These are phyloP conservation scores for Elsinoe australis DNA, from an alignment of 2,329 filamentous ascomycete genomes.

Conservation along the genomic window DNA sequence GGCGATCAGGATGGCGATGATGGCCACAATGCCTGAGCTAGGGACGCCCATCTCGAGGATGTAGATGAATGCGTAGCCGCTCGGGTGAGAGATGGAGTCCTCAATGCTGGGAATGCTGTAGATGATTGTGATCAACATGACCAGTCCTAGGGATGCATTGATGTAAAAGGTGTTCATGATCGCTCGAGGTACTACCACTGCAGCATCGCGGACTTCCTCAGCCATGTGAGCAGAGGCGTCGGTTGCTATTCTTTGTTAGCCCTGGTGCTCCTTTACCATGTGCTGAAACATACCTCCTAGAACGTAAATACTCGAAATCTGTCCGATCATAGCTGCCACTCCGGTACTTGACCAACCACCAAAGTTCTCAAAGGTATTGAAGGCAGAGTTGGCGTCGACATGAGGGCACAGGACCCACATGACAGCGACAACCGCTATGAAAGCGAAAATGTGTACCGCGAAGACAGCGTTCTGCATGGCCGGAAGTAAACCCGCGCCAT, in stretches of 20 bases:
- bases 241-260: slow-evolving; percentile 3
- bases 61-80: slow-evolving; percentile 33
- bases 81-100: slow-evolving; percentile 27
- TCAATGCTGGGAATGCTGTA: slow-evolving; percentile 27
- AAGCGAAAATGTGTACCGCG: slow-evolving; percentile 34
- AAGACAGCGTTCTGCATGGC: slow-evolving; percentile 34
- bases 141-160: slow-evolving; percentile 33
- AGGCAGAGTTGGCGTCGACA: slow-evolving; percentile 28
- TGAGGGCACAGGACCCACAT: slow-evolving; percentile 26
- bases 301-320: slow-evolving; percentile 27
- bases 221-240: slow-evolving; percentile 24
- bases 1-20: slow-evolving; percentile 33
- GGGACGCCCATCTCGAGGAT: slow-evolving; percentile 27
- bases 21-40: slow-evolving; percentile 23
- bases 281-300: slow-evolving; percentile 20
- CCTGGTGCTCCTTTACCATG: too few relatives aligned
- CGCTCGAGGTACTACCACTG: slow-evolving; percentile 25
- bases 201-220: slow-evolving; percentile 28
- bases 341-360: slow-evolving; percentile 34
- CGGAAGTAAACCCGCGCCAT: slow-evolving; percentile 30
- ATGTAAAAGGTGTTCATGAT: slow-evolving; percentile 25
- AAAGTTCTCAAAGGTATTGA: slow-evolving; percentile 32
- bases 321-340: slow-evolving; percentile 29
- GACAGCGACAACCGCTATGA: slow-evolving; percentile 26
- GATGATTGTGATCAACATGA: slow-evolving; percentile 26